Conservation (phyloP, 1,284 basidiomycete genomes). For the Trichosporon sp. region DNA sequence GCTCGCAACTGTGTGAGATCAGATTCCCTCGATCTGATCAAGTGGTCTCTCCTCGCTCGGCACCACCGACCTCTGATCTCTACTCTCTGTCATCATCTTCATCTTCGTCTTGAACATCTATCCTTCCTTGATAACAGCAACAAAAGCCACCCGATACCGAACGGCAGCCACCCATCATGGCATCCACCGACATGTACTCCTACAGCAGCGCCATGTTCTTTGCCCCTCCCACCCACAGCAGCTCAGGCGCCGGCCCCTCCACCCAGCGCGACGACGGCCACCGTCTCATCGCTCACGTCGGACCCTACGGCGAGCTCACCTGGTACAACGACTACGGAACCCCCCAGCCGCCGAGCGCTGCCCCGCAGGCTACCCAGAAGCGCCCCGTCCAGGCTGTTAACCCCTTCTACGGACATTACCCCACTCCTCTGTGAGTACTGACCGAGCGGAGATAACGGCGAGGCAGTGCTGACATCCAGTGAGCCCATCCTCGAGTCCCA, state of each 20-base stretch:
- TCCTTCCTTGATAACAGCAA: neutral
- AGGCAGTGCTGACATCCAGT: neutral
- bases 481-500: constrained; percentile 16
- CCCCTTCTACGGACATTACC: constrained; percentile 17
- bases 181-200: constrained; percentile 3
- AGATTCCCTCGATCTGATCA: constrained; percentile 15
- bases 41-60: neutral
- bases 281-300: constrained; percentile 10
- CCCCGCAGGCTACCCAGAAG: neutral
- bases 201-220: constrained; percentile 18
- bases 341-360: neutral
- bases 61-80: neutral
- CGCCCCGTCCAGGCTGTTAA: neutral
- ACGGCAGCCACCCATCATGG: constrained; percentile 2
- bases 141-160: constrained; percentile 7
- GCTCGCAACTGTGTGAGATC: constrained; percentile 16
- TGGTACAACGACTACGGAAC: constrained; percentile 15
- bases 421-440: constrained; percentile 12
- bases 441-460: neutral
- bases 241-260: neutral
- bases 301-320: constrained; percentile 13
- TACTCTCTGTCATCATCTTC: neutral
- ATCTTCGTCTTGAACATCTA: neutral
- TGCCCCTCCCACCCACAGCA: constrained; percentile 15
- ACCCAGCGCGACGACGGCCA: constrained; percentile 5